Percentiles rank a stretch among this genome's conserved stretches.
phyloP scores from a whole-genome alignment of 192 early-diverging fungal species.

The Cetraspora pellucida region DNA sequence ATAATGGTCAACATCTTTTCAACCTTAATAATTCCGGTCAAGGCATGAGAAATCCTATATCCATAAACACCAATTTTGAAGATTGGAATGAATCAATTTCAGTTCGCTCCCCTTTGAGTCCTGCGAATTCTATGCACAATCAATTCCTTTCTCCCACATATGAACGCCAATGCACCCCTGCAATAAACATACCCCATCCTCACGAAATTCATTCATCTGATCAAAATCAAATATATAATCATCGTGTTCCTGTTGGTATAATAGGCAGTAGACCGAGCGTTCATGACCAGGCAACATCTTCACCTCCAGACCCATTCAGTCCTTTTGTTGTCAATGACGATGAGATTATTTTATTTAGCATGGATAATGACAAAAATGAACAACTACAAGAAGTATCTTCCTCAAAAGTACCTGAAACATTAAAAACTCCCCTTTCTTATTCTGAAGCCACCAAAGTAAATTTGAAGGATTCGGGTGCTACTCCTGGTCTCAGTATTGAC shows the following conservation, averaged over 20 bases:
- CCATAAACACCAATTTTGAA: background rate
- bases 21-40: background rate
- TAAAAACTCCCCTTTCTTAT: conserved; percentile 30
- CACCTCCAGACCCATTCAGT: conserved; percentile 25
- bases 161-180: conserved; percentile 6
- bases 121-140: background rate
- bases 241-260: background rate
- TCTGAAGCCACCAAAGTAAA: conserved; percentile 35
- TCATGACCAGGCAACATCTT: background rate
- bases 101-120: conserved; percentile 15
- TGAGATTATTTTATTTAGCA: conserved; percentile 1
- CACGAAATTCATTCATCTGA: conserved; percentile 13
- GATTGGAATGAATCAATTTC: conserved; percentile 17
- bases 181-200: conserved; percentile 31
- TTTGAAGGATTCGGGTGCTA: conserved; percentile 35
- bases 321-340: conserved; percentile 20
- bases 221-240: background rate
- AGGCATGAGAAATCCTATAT: background rate
- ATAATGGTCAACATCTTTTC: background rate
- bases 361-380: conserved; percentile 31
- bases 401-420: conserved; percentile 4
- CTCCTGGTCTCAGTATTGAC: conserved; percentile 35
- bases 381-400: background rate
- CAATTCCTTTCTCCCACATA: background rate
- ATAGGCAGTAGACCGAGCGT: background rate